phyloP scores from a whole-genome alignment of 306 rosid species.

The Boehmeria nivea region DNA sequence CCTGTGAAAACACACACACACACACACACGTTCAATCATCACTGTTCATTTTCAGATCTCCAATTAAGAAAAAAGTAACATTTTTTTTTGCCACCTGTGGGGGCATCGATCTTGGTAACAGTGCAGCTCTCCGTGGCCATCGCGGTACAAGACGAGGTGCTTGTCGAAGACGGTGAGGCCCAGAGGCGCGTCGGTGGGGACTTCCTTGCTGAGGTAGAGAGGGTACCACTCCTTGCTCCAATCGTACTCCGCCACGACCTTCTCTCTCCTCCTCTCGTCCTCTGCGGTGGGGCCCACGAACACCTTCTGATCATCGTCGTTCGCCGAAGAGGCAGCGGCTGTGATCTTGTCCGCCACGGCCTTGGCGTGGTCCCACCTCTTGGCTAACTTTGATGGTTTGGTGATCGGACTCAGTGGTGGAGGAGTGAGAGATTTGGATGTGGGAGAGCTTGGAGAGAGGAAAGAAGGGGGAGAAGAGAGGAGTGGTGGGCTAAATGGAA shows the following conservation, averaged over 20 bases:
- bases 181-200: constrained; percentile 83
- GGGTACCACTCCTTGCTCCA: constrained; percentile 99
- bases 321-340: constrained; percentile 21
- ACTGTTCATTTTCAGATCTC: not conserved
- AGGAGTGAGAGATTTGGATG: constrained; percentile 14
- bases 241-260: constrained; percentile 50
- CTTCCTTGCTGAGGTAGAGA: constrained; percentile 55
- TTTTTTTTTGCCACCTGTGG: constrained; percentile 40
- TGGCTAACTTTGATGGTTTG: constrained; percentile 12
- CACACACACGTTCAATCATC: too few relatives aligned
- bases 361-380: constrained; percentile 14
- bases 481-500: constrained; percentile 23
- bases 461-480: constrained; percentile 19
- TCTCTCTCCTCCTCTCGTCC: constrained; percentile 37
- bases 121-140: constrained; percentile 45
- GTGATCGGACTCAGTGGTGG: constrained; percentile 13
- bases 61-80: not conserved
- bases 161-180: constrained; percentile 74
- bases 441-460: constrained; percentile 15
- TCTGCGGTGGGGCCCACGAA: constrained; percentile 44
- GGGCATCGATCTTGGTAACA: constrained; percentile 92
- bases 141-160: constrained; percentile 63
- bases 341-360: constrained; percentile 41
- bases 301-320: constrained; percentile 35
- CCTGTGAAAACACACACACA: constrained; percentile 40